Base-by-base conservation (phyloP, 129 eudicot genomes). In the Scalesia atractyloides region DNA sequence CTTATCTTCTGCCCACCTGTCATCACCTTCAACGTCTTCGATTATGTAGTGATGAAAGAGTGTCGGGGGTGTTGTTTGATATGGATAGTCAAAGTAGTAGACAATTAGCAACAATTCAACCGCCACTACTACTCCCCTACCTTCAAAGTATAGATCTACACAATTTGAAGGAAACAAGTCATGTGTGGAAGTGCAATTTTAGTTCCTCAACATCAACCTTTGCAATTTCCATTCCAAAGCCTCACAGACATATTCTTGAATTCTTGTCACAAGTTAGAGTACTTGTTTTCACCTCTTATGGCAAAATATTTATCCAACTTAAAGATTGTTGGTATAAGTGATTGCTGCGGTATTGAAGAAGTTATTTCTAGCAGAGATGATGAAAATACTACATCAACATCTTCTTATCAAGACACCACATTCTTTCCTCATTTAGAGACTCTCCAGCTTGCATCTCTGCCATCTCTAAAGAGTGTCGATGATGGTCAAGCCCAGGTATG, bases 291-390 rank as follows among this genome's bases (percentile, higher is more conserved):
- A n/a, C 58, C 58, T 52, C 5, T 52, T 6, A 16, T 16, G 24
- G 58, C 24, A 17, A 52, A 52, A 17, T 5, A 17, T 52, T 1
- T 52, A 52, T 17, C 58, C 58, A 52, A 52, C 58, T 17, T 52
- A 52, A 52, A 52, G 22, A 5, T 2, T 1, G 61, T 68, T 9
- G 0, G 0, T 68, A 49, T 0, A 1, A 0, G 0, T 0, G 8
- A 24, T 24, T 68, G 73, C 4, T 8, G 5, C 39, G 39, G 9
- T 56, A 56, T 54, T 1, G 66, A 71, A 56, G 66, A 71, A 59
- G 43, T 54, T 56, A 24, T 56, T 71, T 71, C 66, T 6, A 54
- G 14, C 6, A 71, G 64, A 56, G 75, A 71, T 56, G 24, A 52
- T 52, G 20, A 24, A 24, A 24, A 24, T 1, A 24, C 30, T 24